Evolutionary conservation across 139 green algal species (phyloP).

Genomic region (Closterium sp.): DNA sequence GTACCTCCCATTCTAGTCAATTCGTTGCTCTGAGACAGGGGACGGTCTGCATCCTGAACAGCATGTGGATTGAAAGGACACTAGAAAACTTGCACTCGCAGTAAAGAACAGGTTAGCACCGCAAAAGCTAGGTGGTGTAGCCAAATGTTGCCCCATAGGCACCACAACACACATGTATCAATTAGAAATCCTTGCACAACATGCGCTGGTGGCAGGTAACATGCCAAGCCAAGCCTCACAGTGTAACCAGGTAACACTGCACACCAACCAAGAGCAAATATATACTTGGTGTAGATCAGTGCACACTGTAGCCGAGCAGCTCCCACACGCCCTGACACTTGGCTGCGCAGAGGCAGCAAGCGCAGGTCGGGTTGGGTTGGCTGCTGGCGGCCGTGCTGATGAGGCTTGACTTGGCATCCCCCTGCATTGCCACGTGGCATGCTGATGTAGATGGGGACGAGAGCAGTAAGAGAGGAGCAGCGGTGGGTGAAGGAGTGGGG

Average conservation of each 20-base stretch:
- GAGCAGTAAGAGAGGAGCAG: neutral
- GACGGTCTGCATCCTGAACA: too few species aligned
- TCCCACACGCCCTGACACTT: neutral
- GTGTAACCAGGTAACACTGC: neutral
- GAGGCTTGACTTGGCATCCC: neutral
- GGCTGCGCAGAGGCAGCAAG: neutral
- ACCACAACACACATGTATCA: too few species aligned
- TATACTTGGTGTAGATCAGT: neutral
- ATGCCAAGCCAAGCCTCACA: neutral
- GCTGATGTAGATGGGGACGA: neutral
- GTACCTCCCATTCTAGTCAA: too few species aligned
- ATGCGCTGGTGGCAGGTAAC: neutral
- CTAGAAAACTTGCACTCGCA: too few species aligned
- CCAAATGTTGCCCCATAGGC: too few species aligned
- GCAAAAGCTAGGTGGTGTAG: too few species aligned
- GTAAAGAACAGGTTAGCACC: too few species aligned
- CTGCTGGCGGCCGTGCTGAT: neutral
- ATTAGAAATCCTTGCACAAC: neutral
- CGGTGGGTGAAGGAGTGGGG: neutral
- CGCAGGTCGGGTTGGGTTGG: neutral
- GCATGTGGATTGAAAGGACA: too few species aligned
- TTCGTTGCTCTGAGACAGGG: too few species aligned
- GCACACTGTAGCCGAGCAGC: neutral
- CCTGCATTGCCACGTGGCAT: neutral
- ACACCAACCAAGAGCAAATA: neutral